phyloP scores from a whole-genome alignment of 768 basidiomycete genomes.

The Pleurotus pulmonarius region DNA sequence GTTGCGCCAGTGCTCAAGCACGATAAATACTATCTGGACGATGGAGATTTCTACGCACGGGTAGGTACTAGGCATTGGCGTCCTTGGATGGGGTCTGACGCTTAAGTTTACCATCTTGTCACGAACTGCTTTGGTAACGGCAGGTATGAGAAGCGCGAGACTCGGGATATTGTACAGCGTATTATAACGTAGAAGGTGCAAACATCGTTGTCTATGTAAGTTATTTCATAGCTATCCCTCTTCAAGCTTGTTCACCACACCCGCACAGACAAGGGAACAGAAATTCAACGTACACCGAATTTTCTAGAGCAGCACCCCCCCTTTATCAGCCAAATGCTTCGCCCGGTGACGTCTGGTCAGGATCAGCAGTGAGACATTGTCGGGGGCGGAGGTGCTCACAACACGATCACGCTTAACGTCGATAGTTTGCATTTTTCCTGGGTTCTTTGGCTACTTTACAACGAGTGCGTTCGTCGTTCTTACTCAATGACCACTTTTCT shows the following conservation, averaged over 20 bases:
- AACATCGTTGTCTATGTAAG: neutral
- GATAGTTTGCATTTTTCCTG: neutral
- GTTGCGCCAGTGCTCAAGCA: no score
- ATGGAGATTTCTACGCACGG: neutral
- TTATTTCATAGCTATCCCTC: neutral
- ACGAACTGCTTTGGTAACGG: neutral
- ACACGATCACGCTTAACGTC: neutral
- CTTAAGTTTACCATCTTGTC: no score
- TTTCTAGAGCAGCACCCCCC: neutral
- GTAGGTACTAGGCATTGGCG: neutral
- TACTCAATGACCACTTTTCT: neutral
- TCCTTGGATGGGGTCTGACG: no score
- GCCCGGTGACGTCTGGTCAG: neutral
- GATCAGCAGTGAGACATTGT: neutral
- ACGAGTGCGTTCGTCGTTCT: neutral
- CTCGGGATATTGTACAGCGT: neutral
- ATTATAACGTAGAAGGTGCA: neutral
- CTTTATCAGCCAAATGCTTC: neutral
- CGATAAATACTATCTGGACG: neutral
- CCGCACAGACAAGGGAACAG: neutral
- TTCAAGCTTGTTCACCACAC: neutral
- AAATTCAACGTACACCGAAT: neutral
- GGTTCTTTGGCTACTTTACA: conserved; percentile 1
- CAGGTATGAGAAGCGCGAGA: neutral
- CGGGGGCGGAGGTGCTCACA: neutral